Evolutionary conservation across 169 alveolate genomes (phyloP).

Genomic region (Cryptosporidium sp.): DNA sequence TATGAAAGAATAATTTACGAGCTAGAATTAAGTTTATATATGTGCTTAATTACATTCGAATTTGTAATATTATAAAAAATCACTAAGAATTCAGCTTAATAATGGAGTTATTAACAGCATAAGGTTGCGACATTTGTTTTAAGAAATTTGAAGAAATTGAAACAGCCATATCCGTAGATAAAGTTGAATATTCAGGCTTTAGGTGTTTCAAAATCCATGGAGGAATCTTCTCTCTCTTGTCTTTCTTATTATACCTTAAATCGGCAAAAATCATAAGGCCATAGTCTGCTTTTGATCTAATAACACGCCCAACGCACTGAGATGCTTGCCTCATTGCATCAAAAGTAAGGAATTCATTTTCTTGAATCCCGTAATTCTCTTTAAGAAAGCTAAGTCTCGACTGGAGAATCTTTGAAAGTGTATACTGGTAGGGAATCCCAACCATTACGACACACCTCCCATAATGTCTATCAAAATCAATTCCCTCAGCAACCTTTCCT

Average conservation of each 20-base stretch:
- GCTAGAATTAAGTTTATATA: background rate
- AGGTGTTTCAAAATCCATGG: constrained; percentile 90
- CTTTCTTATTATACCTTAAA: constrained; percentile 86
- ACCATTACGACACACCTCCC: constrained; percentile 97
- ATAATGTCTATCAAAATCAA: constrained; percentile 97
- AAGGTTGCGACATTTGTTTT: constrained; percentile 72
- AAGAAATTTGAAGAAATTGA: constrained; percentile 75
- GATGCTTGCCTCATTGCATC: constrained; percentile 99
- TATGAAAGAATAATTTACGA: background rate
- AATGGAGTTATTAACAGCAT: background rate
- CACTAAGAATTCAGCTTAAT: background rate
- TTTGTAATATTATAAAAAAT: background rate
- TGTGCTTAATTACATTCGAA: background rate
- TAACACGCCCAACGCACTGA: constrained; percentile 97
- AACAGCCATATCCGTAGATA: constrained; percentile 88
- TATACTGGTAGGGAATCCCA: constrained; percentile 97
- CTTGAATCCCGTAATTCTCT: constrained; percentile 92
- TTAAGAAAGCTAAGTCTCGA: constrained; percentile 90
- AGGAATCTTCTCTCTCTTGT: constrained; percentile 88
- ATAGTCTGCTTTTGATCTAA: constrained; percentile 92
- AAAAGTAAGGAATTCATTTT: constrained; percentile 95
- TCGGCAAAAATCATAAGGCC: constrained; percentile 95
- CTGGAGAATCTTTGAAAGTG: constrained; percentile 91
- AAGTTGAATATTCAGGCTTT: constrained; percentile 82
- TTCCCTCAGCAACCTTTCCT: constrained; percentile 99